A percentile compares a stretch with the other conserved stretches of the same genome.
Evolutionary conservation across 2,329 filamentous ascomycete species (phyloP).

Genomic region (Fusarium avenaceum): DNA sequence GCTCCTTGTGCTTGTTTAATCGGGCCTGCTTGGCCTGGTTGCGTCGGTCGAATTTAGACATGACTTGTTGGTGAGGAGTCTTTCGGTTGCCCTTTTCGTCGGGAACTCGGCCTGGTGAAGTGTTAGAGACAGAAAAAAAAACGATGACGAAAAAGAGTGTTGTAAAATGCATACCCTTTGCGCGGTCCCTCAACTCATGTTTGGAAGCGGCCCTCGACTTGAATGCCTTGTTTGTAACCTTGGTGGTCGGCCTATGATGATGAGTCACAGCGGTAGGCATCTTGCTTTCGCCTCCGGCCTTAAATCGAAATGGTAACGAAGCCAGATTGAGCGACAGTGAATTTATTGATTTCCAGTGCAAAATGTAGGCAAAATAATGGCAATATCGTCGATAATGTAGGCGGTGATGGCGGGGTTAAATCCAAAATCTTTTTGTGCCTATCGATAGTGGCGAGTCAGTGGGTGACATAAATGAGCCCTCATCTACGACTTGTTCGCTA

Average conservation of each 20-base stretch:
- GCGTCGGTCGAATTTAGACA: constrained; percentile 95
- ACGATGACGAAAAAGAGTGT: constrained; percentile 4
- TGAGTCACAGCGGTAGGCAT: constrained; percentile 82
- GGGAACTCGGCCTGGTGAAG: constrained; percentile 77
- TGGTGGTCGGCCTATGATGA: constrained; percentile 94
- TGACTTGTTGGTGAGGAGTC: constrained; percentile 94
- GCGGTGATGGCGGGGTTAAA: constrained; percentile 56
- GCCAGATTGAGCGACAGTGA: constrained; percentile 64
- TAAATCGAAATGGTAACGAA: constrained; percentile 88
- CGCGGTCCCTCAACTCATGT: constrained; percentile 83
- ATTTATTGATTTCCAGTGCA: constrained; percentile 24
- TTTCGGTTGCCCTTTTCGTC: constrained; percentile 81
- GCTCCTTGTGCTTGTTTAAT: constrained; percentile 84
- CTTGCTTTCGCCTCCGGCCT: constrained; percentile 79
- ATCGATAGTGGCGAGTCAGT: constrained; percentile 51
- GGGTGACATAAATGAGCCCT: constrained; percentile 15
- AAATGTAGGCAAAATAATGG: constrained; percentile 40
- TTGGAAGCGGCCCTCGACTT: constrained; percentile 94
- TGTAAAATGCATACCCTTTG: constrained; percentile 76
- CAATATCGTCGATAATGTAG: constrained; percentile 48
- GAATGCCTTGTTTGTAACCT: constrained; percentile 88
- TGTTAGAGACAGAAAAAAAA: background rate
- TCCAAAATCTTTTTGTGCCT: constrained; percentile 57
- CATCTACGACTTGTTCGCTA: background rate
- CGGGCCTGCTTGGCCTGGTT: constrained; percentile 96